phyloP scores from a whole-genome alignment of 345 rosid species.

The Triadica sebifera region DNA sequence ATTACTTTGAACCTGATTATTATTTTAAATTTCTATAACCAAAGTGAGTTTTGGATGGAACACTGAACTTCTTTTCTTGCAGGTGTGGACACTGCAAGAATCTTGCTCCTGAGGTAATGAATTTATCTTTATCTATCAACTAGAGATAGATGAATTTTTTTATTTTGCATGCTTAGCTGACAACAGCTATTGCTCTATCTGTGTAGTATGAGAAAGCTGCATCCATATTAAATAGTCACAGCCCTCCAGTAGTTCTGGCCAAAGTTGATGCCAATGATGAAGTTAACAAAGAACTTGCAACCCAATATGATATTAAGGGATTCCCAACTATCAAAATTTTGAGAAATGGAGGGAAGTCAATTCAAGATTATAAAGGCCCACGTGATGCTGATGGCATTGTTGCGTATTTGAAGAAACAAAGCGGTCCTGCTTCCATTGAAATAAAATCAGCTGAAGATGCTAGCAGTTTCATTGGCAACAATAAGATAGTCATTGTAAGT shows the following conservation, averaged over 20 bases:
- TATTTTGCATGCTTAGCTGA: background rate
- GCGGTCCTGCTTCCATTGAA: slow-evolving; percentile 88
- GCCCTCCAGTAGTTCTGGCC: slow-evolving; percentile 66
- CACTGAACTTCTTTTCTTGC: slow-evolving; percentile 9
- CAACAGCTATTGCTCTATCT: background rate
- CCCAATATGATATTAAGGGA: slow-evolving; percentile 63
- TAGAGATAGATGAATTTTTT: background rate
- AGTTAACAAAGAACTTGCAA: slow-evolving; percentile 57
- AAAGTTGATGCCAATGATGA: slow-evolving; percentile 89
- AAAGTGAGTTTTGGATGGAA: background rate
- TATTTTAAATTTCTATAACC: background rate
- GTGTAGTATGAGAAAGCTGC: slow-evolving; percentile 98
- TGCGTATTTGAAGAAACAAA: slow-evolving; percentile 75
- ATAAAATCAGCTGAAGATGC: slow-evolving; percentile 67
- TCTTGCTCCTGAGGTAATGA: slow-evolving; percentile 88
- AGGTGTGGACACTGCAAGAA: slow-evolving; percentile 98
- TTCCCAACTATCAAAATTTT: slow-evolving; percentile 86
- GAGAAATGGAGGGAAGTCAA: slow-evolving; percentile 70
- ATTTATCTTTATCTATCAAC: background rate
- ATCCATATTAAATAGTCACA: slow-evolving; percentile 58
- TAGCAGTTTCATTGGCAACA: slow-evolving; percentile 51
- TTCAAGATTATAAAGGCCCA: slow-evolving; percentile 95
- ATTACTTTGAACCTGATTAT: background rate
- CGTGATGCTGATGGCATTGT: slow-evolving; percentile 90
- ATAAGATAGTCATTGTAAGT: slow-evolving; percentile 70